These are phyloP conservation scores for Mycoemilia scoparia DNA, from an alignment of 192 early-diverging fungal species.

Conservation along the genomic window DNA sequence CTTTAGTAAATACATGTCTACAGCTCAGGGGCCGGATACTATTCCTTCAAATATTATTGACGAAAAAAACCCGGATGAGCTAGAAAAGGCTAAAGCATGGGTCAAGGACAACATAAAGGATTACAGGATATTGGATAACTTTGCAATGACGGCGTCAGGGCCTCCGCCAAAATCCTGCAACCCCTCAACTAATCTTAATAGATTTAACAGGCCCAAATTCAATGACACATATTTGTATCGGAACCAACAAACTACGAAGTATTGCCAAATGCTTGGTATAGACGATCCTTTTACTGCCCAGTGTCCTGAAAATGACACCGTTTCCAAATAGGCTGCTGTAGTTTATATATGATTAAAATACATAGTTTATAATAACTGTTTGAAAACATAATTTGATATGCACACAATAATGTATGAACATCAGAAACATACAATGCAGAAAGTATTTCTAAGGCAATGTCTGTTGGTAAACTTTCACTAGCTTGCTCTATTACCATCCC, in stretches of 20 bases:
- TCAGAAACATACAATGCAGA: too few relatives aligned
- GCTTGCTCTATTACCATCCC: too few relatives aligned
- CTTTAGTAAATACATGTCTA: conserved; percentile 1
- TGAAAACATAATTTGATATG: too few relatives aligned
- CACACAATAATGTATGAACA: too few relatives aligned
- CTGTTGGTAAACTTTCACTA: too few relatives aligned
- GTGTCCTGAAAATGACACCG: too few relatives aligned
- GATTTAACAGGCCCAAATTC: conserved; percentile 9
- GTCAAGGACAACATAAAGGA: conserved; percentile 41
- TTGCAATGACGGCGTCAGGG: conserved; percentile 48
- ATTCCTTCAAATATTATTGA: not conserved
- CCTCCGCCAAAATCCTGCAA: conserved; percentile 19
- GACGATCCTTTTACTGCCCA: conserved; percentile 19
- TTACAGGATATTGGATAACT: conserved; percentile 41
- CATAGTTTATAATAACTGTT: too few relatives aligned
- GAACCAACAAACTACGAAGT: conserved; percentile 71
- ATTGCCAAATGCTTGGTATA: conserved; percentile 54
- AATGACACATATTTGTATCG: conserved; percentile 15
- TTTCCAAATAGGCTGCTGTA: too few relatives aligned
- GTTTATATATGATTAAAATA: too few relatives aligned
- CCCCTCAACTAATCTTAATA: conserved; percentile 9
- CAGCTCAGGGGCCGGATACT: not conserved
- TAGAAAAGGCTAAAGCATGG: conserved; percentile 45
- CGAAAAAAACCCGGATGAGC: conserved; percentile 10
- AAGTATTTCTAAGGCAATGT: too few relatives aligned